Percentiles rank a stretch among this genome's conserved stretches.
phyloP scores from a whole-genome alignment of 2,329 filamentous ascomycete genomes.

The Phyllosticta ampelicida region DNA sequence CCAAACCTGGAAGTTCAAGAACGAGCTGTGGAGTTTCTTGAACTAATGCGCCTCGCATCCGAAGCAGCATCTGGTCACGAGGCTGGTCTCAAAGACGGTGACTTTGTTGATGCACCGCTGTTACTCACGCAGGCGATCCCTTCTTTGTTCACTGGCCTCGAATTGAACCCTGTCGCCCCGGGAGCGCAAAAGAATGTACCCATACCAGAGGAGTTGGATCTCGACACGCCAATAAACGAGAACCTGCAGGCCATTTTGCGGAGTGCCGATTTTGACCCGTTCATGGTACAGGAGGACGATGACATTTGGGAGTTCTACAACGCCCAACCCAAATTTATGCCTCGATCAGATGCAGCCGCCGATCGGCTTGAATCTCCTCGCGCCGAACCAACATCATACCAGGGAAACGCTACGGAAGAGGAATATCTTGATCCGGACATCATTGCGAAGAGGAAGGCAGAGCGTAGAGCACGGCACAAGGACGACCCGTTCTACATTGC shows the following conservation, averaged over 20 bases:
- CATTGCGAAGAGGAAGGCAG: conserved; percentile 60
- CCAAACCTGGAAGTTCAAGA: conserved; percentile 92
- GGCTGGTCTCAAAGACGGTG: conserved; percentile 44
- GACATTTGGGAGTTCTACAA: conserved; percentile 38
- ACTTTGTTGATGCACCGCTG: conserved; percentile 66
- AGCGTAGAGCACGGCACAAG: conserved; percentile 69
- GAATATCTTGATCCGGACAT: conserved; percentile 62
- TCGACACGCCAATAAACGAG: conserved; percentile 72
- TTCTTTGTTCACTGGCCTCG: conserved; percentile 72
- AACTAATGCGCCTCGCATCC: conserved; percentile 74
- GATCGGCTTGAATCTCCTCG: conserved; percentile 32
- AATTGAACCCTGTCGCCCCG: conserved; percentile 80
- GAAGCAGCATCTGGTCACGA: conserved; percentile 66
- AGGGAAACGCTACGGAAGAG: conserved; percentile 31
- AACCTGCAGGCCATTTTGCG: conserved; percentile 57
- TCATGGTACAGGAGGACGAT: conserved; percentile 29
- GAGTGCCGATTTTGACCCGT: conserved; percentile 36
- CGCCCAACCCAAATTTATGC: conserved; percentile 25
- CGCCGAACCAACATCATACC: conserved; percentile 31
- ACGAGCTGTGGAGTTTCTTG: conserved; percentile 81
- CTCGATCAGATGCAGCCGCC: conserved; percentile 26
- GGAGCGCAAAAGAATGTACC: conserved; percentile 82
- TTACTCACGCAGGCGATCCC: conserved; percentile 87
- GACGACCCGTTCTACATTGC: conserved; percentile 95
- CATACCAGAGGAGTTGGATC: conserved; percentile 60